phyloP scores from a whole-genome alignment of 129 eudicot species.

The Flaveria bidentis region DNA sequence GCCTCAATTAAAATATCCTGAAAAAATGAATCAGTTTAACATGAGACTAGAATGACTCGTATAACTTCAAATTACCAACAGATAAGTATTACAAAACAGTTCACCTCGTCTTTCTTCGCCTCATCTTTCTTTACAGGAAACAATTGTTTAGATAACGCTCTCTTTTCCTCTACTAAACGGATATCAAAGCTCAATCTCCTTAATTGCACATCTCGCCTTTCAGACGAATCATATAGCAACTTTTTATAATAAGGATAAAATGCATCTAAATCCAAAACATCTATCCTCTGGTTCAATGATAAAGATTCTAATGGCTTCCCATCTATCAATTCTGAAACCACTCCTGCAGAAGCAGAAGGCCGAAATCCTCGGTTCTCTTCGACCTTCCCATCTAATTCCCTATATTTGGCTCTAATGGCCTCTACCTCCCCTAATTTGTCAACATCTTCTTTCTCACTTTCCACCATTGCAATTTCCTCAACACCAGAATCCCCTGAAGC shows the following conservation, averaged over 20 bases:
- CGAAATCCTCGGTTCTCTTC: slow-evolving; percentile 14
- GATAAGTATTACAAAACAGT: background rate
- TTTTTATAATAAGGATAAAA: slow-evolving; percentile 31
- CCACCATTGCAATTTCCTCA: slow-evolving; percentile 47
- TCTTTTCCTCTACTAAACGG: slow-evolving; percentile 25
- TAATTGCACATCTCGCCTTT: slow-evolving; percentile 29
- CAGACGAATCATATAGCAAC: slow-evolving; percentile 17
- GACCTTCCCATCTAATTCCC: slow-evolving; percentile 29
- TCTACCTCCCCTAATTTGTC: slow-evolving; percentile 27
- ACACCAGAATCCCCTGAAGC: slow-evolving; percentile 35
- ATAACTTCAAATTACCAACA: background rate
- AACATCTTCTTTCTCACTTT: slow-evolving; percentile 14
- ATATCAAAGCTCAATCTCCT: slow-evolving; percentile 35
- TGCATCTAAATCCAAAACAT: slow-evolving; percentile 13
- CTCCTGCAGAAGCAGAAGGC: slow-evolving; percentile 26
- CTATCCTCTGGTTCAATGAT: slow-evolving; percentile 24
- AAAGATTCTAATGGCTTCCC: slow-evolving; percentile 28
- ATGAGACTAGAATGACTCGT: slow-evolving; percentile 21
- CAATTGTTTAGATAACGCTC: slow-evolving; percentile 9
- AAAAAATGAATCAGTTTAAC: slow-evolving; percentile 25
- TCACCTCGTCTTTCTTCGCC: slow-evolving; percentile 45
- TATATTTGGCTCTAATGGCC: slow-evolving; percentile 25
- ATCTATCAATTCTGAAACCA: slow-evolving; percentile 30
- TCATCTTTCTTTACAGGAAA: slow-evolving; percentile 44
- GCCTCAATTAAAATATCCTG: slow-evolving; percentile 61